Conservation (phyloP, 345 rosid genomes). For the Eucalyptus cladocalyx region DNA sequence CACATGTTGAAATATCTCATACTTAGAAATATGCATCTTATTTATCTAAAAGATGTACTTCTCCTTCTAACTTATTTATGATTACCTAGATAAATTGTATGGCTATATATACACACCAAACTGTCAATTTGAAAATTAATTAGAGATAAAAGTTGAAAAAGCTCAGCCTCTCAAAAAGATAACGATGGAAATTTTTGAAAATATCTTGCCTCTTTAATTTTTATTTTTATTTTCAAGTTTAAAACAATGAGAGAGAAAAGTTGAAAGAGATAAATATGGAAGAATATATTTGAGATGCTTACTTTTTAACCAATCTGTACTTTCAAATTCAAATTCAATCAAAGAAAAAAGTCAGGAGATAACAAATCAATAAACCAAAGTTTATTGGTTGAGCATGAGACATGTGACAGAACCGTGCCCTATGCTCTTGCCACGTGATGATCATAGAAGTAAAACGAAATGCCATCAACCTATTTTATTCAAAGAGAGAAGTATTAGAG, state of each 20-base stretch:
- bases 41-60: not conserved
- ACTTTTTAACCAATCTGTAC: not conserved
- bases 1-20: not conserved
- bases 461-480: not conserved
- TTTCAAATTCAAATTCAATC: not conserved
- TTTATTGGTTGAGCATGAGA: not conserved
- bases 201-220: not conserved
- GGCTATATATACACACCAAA: not conserved
- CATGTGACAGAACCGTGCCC: not conserved
- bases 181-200: not conserved
- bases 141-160: not conserved
- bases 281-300: not conserved
- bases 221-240: not conserved
- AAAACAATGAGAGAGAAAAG: not conserved
- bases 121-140: not conserved
- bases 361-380: not conserved
- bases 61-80: not conserved
- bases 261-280: not conserved
- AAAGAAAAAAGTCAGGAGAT: not conserved
- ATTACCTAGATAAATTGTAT: not conserved
- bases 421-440: not conserved
- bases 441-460: not conserved
- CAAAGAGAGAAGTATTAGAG: not conserved
- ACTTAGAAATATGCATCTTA: not conserved
- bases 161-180: not conserved